These are phyloP conservation scores for Dictyostelium purpureum DNA, from an alignment of 78 protist species.

Conservation along the genomic window DNA sequence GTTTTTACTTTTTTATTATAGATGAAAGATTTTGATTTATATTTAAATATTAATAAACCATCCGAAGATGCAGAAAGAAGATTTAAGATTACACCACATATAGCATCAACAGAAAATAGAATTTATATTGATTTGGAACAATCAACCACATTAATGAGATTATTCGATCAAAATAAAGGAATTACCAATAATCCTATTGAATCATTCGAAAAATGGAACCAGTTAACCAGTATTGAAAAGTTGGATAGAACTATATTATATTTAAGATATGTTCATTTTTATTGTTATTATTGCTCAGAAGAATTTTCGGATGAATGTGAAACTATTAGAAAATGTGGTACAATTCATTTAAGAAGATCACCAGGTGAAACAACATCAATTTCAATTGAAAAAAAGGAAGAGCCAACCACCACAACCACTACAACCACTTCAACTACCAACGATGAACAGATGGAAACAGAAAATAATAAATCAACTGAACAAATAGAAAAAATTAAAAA, in stretches of 20 bases:
- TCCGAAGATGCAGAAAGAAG: constrained; percentile 68
- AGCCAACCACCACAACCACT: not conserved
- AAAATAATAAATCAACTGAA: not conserved
- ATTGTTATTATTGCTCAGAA: constrained; percentile 71
- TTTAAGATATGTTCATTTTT: constrained; percentile 64
- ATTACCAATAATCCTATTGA: constrained; percentile 50
- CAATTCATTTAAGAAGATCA: constrained; percentile 66
- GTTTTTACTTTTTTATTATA: not conserved
- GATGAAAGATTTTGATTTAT: constrained; percentile 73
- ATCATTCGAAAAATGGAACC: constrained; percentile 1
- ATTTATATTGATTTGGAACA: constrained; percentile 38
- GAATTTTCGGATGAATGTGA: constrained; percentile 49
- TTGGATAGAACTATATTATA: constrained; percentile 49
- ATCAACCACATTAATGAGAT: constrained; percentile 21
- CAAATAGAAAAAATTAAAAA: not conserved
- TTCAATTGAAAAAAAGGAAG: not conserved
- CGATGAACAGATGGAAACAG: not conserved
- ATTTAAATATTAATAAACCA: constrained; percentile 61
- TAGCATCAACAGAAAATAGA: constrained; percentile 76
- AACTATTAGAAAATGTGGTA: constrained; percentile 70
- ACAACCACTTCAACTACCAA: not conserved
- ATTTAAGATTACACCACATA: constrained; percentile 70
- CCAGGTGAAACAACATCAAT: not conserved
- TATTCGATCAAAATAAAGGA: constrained; percentile 56
- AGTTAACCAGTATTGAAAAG: constrained; percentile 7